A percentile compares a stretch with the other conserved stretches of the same genome.
Conservation (phyloP, 495 filamentous ascomycete genomes). For the Penicillium atrosanguineum region DNA sequence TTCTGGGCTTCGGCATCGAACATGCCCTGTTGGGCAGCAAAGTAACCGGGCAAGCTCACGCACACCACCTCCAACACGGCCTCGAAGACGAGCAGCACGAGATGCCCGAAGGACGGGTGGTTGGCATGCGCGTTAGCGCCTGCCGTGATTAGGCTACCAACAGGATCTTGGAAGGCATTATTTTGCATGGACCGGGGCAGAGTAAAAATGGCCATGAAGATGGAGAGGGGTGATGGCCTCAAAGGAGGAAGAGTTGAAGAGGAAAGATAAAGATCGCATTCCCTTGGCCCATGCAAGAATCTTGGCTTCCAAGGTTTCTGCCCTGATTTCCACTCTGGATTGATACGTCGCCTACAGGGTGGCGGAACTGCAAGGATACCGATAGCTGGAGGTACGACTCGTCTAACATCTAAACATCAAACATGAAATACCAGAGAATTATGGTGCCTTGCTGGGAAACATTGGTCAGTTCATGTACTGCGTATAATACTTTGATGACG, state of each 20-base stretch:
- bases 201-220: conserved; percentile 52
- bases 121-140: conserved; percentile 36
- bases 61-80: conserved; percentile 95
- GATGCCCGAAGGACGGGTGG: conserved; percentile 67
- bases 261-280: conserved; percentile 4
- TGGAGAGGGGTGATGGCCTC: background rate
- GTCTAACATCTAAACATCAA: background rate
- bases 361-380: too few relatives aligned
- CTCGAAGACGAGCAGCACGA: conserved; percentile 88
- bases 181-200: conserved; percentile 65
- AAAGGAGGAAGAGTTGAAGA: conserved; percentile 3
- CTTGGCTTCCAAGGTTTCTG: background rate
- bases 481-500: conserved; percentile 1
- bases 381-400: background rate
- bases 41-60: conserved; percentile 92
- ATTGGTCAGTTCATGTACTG: background rate
- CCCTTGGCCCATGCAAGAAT: conserved; percentile 6
- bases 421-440: background rate
- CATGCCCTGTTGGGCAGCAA: conserved; percentile 83
- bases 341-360: background rate
- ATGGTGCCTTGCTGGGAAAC: background rate
- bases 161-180: conserved; percentile 36
- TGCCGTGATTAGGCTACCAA: conserved; percentile 30
- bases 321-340: background rate
- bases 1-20: conserved; percentile 95